phyloP scores from a whole-genome alignment of 164 flowering plant genomes.

The Kalanchoe fedtschenkoi region DNA sequence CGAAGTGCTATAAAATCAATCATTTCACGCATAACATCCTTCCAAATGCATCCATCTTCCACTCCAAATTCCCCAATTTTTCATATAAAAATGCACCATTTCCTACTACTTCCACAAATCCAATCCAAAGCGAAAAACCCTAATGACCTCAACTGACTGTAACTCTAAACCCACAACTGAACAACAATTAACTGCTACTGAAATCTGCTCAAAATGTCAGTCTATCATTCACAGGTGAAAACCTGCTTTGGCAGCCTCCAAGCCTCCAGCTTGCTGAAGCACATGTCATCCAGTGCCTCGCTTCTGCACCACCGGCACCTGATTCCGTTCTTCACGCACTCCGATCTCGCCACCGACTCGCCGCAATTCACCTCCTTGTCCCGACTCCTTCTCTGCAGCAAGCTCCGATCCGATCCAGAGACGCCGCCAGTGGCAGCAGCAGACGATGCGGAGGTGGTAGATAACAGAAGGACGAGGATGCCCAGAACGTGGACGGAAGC shows the following conservation, averaged over 20 bases:
- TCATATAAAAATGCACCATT: background rate
- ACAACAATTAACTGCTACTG: no score
- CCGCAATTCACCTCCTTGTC: conserved; percentile 22
- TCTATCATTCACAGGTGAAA: conserved; percentile 39
- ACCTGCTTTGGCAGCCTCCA: conserved; percentile 57
- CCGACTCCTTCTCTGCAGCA: conserved; percentile 1
- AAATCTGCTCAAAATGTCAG: background rate
- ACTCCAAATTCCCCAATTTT: background rate
- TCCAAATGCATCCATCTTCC: no score
- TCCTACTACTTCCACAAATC: background rate
- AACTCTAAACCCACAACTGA: background rate
- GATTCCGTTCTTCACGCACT: conserved; percentile 26
- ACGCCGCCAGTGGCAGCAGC: background rate
- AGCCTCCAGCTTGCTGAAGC: conserved; percentile 47
- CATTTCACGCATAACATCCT: no score
- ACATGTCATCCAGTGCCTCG: conserved; percentile 47
- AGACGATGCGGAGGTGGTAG: background rate
- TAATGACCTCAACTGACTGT: no score
- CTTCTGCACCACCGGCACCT: conserved; percentile 65
- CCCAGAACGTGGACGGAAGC: background rate
- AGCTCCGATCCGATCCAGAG: conserved; percentile 12
- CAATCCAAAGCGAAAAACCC: background rate
- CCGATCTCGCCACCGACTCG: conserved; percentile 25
- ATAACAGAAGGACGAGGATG: conserved; percentile 6
- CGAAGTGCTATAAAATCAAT: no score